These are phyloP conservation scores for Polysphondylium violaceum DNA, from an alignment of 78 protist species.

Conservation along the genomic window DNA sequence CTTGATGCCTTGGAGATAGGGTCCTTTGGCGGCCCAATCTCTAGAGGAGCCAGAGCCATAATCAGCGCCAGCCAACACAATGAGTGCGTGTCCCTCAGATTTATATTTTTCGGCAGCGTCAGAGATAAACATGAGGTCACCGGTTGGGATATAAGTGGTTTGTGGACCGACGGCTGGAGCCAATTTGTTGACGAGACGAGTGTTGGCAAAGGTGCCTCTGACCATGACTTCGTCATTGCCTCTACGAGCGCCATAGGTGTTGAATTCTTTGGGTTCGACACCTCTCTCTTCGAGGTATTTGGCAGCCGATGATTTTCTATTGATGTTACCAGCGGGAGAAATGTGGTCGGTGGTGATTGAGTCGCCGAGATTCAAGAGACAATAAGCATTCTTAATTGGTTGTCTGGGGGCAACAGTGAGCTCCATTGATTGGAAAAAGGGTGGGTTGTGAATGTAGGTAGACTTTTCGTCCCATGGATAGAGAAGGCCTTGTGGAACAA, in stretches of 20 bases:
- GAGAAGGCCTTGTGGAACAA: slow-evolving; percentile 72
- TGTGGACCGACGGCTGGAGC: slow-evolving; percentile 85
- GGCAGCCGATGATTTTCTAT: slow-evolving; percentile 90
- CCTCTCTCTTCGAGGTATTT: slow-evolving; percentile 81
- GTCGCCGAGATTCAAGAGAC: slow-evolving; percentile 92
- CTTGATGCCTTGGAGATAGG: slow-evolving; percentile 89
- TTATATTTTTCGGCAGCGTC: slow-evolving; percentile 89
- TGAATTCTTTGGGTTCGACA: slow-evolving; percentile 86
- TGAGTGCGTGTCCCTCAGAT: slow-evolving; percentile 54
- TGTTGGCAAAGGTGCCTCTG: slow-evolving; percentile 93
- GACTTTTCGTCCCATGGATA: slow-evolving; percentile 92
- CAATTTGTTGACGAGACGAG: slow-evolving; percentile 84
- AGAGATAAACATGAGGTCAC: slow-evolving; percentile 79
- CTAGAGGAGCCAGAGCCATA: slow-evolving; percentile 92
- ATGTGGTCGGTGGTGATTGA: slow-evolving; percentile 94
- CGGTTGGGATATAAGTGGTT: slow-evolving; percentile 89
- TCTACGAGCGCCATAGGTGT: slow-evolving; percentile 94
- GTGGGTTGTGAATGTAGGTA: slow-evolving; percentile 92
- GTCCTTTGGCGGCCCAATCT: slow-evolving; percentile 97
- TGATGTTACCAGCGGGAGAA: slow-evolving; percentile 85
- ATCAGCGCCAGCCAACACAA: slow-evolving; percentile 91
- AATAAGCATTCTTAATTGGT: slow-evolving; percentile 74
- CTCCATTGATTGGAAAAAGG: slow-evolving; percentile 89
- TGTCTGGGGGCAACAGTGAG: slow-evolving; percentile 68
- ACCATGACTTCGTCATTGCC: slow-evolving; percentile 94